Base-by-base conservation (phyloP, 306 rosid species). In the Begonia peltatifolia region DNA sequence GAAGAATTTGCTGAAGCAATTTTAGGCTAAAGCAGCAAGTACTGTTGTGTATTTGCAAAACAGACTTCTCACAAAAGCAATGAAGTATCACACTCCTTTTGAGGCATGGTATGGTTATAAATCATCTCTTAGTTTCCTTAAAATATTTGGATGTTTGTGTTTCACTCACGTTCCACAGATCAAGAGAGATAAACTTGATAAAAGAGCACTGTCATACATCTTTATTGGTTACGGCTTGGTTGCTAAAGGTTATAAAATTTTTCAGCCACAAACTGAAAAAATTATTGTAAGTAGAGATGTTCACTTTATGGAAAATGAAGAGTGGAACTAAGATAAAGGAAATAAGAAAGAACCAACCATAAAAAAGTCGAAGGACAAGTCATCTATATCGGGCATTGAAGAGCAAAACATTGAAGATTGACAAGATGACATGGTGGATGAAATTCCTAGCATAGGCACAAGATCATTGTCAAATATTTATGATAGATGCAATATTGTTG, bases 1-100 rank as follows among this genome's bases (percentile, higher is more conserved):
- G 44, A 56, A 56, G 14, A 15, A 35, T 9, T 2, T 42, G 14
- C 36, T 41, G 42, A 56, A 56, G 35, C 42, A 56, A 17, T 11
- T 56, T 7, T 42, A 51, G 49, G 49, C 41, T n/a, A 15, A 42
- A 15, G 60, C 50, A 41, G 50, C 50, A 41, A 56, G 41, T n/a
- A 56, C 38, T 23, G 23, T 41, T 8, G 15, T 56, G 5, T 56
- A 41, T 43, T 1, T 56, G 30, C 36, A 41, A 13, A 41, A 42
- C 16, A 56, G 30, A 16, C 50, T 42, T 11, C 60, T 30, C 42
- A 56, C 50, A 41, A 56, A 11, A 42, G 50, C 44, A 9, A 4
- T 48, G 52, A 18, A 48, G 9, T 5, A 48, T 1, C n/a, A 48
- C 5, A 48, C 52, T 48, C 52, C 14, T 1, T 12, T 13, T 18